Base-by-base conservation (phyloP, 306 rosid genomes). In the Argentina anserina region DNA sequence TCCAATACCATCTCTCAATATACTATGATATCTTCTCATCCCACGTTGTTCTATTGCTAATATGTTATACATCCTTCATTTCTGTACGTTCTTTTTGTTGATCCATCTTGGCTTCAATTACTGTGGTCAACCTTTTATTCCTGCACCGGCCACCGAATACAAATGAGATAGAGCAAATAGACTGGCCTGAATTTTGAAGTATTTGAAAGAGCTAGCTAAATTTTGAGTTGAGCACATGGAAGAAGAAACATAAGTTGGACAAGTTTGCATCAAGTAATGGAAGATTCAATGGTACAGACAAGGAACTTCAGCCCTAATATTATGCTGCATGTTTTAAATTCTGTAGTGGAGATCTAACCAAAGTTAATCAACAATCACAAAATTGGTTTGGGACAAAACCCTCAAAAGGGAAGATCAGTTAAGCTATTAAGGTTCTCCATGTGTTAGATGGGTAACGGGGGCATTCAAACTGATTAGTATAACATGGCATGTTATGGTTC, bases 1-100 rank as follows among this genome's bases (percentile, higher is more conserved):
- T 81, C 93, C 91, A 84, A 88, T 81, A 85, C 89, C 55, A 71
- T 80, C 28, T 81, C 76, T 52, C 73, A 75, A 72, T 90, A 76
- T 75, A 77, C 72, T 71, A 81, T 60, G 70, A 77, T 84, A 81
- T 90, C 92, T 53, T 89, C 62, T 71, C 63, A 76, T 74, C 76
- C 84, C 88, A 79, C 74, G 82, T 70, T 75, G 77, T 81, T 75
- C 58, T 39, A 70, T 18, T 65, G 72, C 77, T 63, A 39, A 40
- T 85, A 69, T 71, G 42, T 71, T 76, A 68, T 65, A 26, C n/a
- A 9, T 64, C 63, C 20, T 33, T 39, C 26, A 31, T 42, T 40
- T 37, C 21, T 43, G 3, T 42, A 18, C 62, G 62, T 71, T 34
- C 41, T 45, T 52, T 65, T 80, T 41, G 55, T 11, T 33, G 3